Base-by-base conservation (phyloP, 2,329 filamentous ascomycete species). In the Pezicula radicicola region DNA sequence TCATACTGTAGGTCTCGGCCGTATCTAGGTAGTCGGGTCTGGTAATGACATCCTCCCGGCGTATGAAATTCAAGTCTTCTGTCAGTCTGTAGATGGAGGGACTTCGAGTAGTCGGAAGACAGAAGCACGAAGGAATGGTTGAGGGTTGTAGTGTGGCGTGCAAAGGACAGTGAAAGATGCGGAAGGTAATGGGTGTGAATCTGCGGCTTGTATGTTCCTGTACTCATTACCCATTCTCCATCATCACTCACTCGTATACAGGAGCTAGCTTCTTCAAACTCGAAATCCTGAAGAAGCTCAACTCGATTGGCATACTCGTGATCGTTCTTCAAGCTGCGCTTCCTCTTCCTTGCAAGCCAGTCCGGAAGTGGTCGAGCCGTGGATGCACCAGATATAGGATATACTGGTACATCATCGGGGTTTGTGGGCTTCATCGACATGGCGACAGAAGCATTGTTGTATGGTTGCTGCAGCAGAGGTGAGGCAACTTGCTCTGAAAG, bases 221-320 rank as follows among this genome's bases (percentile, higher is more conserved):
- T 95, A 64, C 89, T 95, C 89, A 97, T 94, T 39, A 94, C 84
- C 92, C 94, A 99, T 67, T 97, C 87, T 46, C 93, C 93, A 81
- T 99, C 94, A 53, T 96, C 92, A 63, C 90, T 96, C 57, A 94
- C 83, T 46, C 91, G 83, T 57, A 99, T 84, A 67, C 93, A 97
- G 60, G 87, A 84, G 67, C 91, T 96, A 39, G 95, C 93, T 72
- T 96, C 92, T 64, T 97, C 92, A 64, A 99, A 97, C 66, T 95
- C 92, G 70, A 99, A 99, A 67, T 99, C 94, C 66, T 99, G 94
- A 36, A 99, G 80, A 52, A 99, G 78, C 71, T 99, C 94, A 62
- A 99, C 87, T 59, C 94, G 88, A 69, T 91, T 96, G 57, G 92
- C 87, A 72, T 93, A 97, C 67, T 97, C 93, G 54, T 88, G 79